Evolutionary conservation across 2,329 filamentous ascomycete genomes (phyloP).

Genomic region (Emericellopsis atlantica): DNA sequence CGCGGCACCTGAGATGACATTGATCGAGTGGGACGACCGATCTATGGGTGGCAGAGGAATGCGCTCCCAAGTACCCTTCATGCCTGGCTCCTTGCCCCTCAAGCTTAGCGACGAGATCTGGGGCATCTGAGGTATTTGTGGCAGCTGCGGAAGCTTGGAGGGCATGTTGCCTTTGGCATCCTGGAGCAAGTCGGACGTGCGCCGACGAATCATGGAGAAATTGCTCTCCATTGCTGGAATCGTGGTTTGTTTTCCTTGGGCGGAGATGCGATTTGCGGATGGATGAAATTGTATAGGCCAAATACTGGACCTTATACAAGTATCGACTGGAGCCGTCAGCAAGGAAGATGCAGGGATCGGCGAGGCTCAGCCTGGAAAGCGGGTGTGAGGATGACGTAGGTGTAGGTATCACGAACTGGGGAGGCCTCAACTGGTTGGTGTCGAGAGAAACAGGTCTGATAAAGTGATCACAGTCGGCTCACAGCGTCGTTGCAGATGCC

Average conservation of each 20-base stretch:
- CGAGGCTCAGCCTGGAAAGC: too few relatives aligned
- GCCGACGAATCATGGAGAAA: conserved; percentile 39
- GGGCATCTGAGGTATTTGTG: conserved; percentile 11
- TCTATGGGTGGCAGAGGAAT: conserved; percentile 43
- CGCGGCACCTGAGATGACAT: conserved; percentile 40
- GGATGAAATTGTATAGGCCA: neutral
- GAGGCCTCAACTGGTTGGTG: too few relatives aligned
- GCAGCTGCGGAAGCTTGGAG: conserved; percentile 14
- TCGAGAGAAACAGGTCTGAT: too few relatives aligned
- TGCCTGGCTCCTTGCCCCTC: conserved; percentile 14
- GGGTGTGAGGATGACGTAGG: too few relatives aligned
- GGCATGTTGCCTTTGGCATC: conserved; percentile 34
- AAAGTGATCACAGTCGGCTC: too few relatives aligned
- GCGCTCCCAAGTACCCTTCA: conserved; percentile 49
- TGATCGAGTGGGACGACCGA: conserved; percentile 63
- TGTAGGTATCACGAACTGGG: too few relatives aligned
- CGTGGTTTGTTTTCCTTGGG: too few relatives aligned
- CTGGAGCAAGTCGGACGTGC: conserved; percentile 38
- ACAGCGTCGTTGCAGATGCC: too few relatives aligned
- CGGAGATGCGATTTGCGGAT: neutral
- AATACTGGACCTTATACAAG: too few relatives aligned
- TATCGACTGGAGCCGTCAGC: too few relatives aligned
- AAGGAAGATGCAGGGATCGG: too few relatives aligned
- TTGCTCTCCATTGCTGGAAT: conserved; percentile 30
- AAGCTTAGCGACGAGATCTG: conserved; percentile 3